Conservation (phyloP, 768 basidiomycete genomes). For the Termitomyces sp. region DNA sequence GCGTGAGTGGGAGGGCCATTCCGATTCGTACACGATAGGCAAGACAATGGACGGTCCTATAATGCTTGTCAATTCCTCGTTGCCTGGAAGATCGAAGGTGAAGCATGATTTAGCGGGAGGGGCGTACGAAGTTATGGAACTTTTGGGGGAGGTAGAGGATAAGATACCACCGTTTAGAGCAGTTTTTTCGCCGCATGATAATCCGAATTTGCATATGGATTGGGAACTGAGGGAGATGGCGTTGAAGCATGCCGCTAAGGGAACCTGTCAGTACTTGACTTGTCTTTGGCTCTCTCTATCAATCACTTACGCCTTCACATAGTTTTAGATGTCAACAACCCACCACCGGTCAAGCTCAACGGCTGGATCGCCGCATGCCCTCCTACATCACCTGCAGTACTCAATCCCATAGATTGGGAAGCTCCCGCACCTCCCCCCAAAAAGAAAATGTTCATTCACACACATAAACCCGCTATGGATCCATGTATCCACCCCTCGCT, state of each 20-base stretch:
- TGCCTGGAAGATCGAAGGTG: slow-evolving; percentile 17
- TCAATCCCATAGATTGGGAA: slow-evolving; percentile 21
- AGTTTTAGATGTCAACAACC: slow-evolving; percentile 28
- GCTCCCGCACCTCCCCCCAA: slow-evolving; percentile 10
- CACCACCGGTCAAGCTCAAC: slow-evolving; percentile 20
- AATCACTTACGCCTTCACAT: neutral
- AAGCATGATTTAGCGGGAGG: slow-evolving; percentile 20
- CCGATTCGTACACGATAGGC: slow-evolving; percentile 34
- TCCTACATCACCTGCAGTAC: slow-evolving; percentile 25
- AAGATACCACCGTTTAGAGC: slow-evolving; percentile 43
- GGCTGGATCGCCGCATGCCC: slow-evolving; percentile 38
- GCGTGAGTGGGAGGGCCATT: slow-evolving; percentile 29
- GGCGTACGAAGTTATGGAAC: slow-evolving; percentile 27
- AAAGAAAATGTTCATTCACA: slow-evolving; percentile 38
- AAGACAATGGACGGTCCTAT: slow-evolving; percentile 24
- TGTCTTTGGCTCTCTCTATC: neutral
- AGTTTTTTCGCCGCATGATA: slow-evolving; percentile 46
- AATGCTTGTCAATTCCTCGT: slow-evolving; percentile 23
- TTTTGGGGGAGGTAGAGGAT: slow-evolving; percentile 34
- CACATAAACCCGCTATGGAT: slow-evolving; percentile 38
- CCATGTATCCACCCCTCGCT: slow-evolving; percentile 37
- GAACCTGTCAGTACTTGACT: slow-evolving; percentile 25
- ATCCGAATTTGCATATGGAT: slow-evolving; percentile 33
- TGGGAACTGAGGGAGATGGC: slow-evolving; percentile 28
- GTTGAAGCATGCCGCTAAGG: slow-evolving; percentile 28